Evolutionary conservation across 2,329 filamentous ascomycete species (phyloP).

Genomic region (Torrubiellomyces zombiae): DNA sequence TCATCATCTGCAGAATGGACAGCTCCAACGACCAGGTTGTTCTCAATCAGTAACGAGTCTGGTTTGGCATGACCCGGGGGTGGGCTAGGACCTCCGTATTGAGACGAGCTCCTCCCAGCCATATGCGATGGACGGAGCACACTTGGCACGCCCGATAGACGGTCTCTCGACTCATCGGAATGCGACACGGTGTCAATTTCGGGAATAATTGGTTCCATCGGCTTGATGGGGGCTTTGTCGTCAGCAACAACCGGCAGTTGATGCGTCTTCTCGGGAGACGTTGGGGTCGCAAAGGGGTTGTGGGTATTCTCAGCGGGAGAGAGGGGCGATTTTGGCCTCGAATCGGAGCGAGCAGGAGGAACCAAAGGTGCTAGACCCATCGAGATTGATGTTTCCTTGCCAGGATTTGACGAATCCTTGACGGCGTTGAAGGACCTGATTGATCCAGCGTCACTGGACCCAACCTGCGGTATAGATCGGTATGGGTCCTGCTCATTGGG

Average conservation of each 20-base stretch:
- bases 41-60: conserved; percentile 5
- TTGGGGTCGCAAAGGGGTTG: conserved; percentile 21
- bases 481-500: conserved; percentile 73
- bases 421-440: conserved; percentile 32
- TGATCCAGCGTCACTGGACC: conserved; percentile 38
- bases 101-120: conserved; percentile 12
- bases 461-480: conserved; percentile 42
- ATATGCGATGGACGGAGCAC: too few relatives aligned
- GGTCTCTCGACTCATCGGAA: conserved; percentile 10
- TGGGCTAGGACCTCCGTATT: conserved; percentile 9
- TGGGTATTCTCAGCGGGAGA: conserved; percentile 15
- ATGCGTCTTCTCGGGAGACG: conserved; percentile 13
- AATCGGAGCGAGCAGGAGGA: conserved; percentile 21
- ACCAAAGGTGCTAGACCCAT: conserved; percentile 11
- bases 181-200: conserved; percentile 20
- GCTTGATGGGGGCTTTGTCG: conserved; percentile 11
- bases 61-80: conserved; percentile 5
- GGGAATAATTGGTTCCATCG: conserved; percentile 18
- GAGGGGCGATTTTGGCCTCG: conserved; percentile 24
- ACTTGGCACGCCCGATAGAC: too few relatives aligned
- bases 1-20: conserved; percentile 7
- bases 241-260: conserved; percentile 6
- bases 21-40: conserved; percentile 6
- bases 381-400: conserved; percentile 16
- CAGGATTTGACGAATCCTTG: conserved; percentile 26